Evolutionary conservation across 2,329 filamentous ascomycete species (phyloP), one percentile per base, ranked within the genome.

Genomic region (Aspergillus texensis): DNA sequence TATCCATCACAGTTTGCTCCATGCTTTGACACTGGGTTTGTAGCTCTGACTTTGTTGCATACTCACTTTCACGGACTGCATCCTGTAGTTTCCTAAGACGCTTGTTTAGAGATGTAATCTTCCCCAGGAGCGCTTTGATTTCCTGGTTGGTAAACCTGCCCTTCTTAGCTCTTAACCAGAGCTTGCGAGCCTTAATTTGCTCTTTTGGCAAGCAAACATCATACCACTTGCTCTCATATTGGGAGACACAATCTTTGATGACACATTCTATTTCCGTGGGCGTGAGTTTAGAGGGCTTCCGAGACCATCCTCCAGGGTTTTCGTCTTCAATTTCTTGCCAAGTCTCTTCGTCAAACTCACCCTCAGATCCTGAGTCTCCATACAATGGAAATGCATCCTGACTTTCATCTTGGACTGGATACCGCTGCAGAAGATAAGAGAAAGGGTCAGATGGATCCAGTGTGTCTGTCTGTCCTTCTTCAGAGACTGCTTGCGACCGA

Each of bases 1-100:
- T 84, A 60, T 90, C 84, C 41, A 86, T 84, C 0, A 97, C 77
- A 4, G 84, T 92, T 5, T 82, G 79, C 63, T 94, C 88, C 60
- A 96, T 79, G 41, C 79, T 84, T 12, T 79, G 76, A 56, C 88
- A 88, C 69, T 88, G 85, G 6, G 77, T 78, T 30, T 81, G 78
- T 16, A 95, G 72, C 16, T 88, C 82, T 70, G 26, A 80, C 78
- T 9, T 79, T 85, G 12, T 77, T 74, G 85, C 53, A 59, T 89
- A 92, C 34, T 81, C 73, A 19, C 84, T 78, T 1, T 74, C 68
- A 26, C 81, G 66, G 39, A 93, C 86, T 24, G 87, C 83, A 1
- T 80, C 70, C 11, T 82, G 82, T 19, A 88, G 75, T 54, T 84
- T 87, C n/a, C 74, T 72, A 34, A 94, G 80, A 11, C 89, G 87